A percentile compares a stretch with the other conserved stretches of the same genome.
phyloP scores from a whole-genome alignment of 805 yeast species.

The Sungouiozyma ichnusensis region DNA sequence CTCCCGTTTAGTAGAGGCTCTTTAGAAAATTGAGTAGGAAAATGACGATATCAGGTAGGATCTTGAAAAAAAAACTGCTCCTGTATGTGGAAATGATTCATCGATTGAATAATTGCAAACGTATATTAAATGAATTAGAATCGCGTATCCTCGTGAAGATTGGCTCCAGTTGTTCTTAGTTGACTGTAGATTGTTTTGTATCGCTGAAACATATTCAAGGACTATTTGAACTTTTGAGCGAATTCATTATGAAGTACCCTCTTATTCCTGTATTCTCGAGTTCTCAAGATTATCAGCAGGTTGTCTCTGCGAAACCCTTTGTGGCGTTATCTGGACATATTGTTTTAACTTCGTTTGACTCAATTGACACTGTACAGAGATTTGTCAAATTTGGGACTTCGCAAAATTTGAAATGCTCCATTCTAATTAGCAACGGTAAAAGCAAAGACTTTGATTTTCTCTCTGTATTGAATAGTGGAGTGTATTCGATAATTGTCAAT shows the following conservation, averaged over 20 bases:
- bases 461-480: slow-evolving; percentile 52
- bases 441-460: slow-evolving; percentile 36
- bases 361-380: slow-evolving; percentile 11
- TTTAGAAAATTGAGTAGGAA: not conserved
- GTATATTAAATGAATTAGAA: not conserved
- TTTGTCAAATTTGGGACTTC: slow-evolving; percentile 9
- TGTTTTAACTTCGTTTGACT: slow-evolving; percentile 13
- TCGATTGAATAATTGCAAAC: not conserved
- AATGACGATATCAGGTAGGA: too few relatives aligned
- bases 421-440: slow-evolving; percentile 15
- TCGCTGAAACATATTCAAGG: too few relatives aligned
- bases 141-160: too few relatives aligned
- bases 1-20: too few relatives aligned
- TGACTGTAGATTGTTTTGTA: not conserved
- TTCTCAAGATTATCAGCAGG: slow-evolving; percentile 5
- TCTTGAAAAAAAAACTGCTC: too few relatives aligned
- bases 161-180: not conserved
- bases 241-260: slow-evolving; percentile 32
- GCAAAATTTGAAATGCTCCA: slow-evolving; percentile 15
- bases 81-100: not conserved
- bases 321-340: slow-evolving; percentile 20
- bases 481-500: slow-evolving; percentile 32
- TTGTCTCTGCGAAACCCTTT: slow-evolving; percentile 13
- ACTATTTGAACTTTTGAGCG: too few relatives aligned
- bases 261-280: slow-evolving; percentile 28